Evolutionary conservation across 331 rosid species (phyloP).

Genomic region (Prunus yedoensis): DNA sequence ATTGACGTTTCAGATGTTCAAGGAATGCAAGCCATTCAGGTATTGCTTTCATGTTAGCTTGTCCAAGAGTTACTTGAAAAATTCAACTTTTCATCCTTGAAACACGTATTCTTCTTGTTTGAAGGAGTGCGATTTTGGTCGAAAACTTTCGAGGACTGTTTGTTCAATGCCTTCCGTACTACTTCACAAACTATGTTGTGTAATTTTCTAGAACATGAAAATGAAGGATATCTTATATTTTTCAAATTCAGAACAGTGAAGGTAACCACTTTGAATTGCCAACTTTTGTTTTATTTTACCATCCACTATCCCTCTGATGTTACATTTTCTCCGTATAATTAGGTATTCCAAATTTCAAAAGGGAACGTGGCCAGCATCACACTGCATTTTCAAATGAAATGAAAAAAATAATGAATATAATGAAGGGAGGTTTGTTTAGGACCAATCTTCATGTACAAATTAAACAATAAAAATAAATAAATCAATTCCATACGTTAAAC

Average conservation of each 20-base stretch:
- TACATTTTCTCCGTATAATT: conserved; percentile 15
- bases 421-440: no score
- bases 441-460: no score
- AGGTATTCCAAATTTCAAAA: conserved; percentile 91
- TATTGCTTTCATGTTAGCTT: no score
- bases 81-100: conserved; percentile 24
- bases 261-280: not conserved
- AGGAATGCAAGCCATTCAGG: no score
- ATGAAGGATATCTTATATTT: not conserved
- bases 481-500: no score
- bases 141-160: conserved; percentile 86
- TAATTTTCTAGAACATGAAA: not conserved
- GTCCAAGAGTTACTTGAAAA: no score
- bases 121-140: conserved; percentile 96
- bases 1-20: no score
- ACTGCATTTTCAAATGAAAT: conserved; percentile 57
- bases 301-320: conserved; percentile 26
- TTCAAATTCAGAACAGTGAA: not conserved
- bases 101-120: conserved; percentile 23
- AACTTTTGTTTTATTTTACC: conserved; percentile 12
- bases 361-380: conserved; percentile 77
- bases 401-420: no score
- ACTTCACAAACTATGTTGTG: conserved; percentile 10
- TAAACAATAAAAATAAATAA: no score
- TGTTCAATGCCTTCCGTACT: conserved; percentile 19